Conservation (phyloP, 202 grass and related monocot genomes). For the Sporobolus alterniflorus region DNA sequence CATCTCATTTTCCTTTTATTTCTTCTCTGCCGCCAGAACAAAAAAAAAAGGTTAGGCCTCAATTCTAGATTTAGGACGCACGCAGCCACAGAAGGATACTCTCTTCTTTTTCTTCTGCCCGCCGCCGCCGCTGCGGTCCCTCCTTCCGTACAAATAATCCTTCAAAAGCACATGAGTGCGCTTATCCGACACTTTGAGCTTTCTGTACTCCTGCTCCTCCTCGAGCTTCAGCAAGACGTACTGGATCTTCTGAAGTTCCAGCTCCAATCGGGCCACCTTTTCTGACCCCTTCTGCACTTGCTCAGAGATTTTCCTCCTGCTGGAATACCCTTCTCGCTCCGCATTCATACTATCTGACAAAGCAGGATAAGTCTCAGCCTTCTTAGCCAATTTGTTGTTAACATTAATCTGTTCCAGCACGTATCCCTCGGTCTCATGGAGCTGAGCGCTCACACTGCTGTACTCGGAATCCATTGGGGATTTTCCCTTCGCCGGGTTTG, state of each 20-base stretch:
- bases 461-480: slow-evolving; percentile 61
- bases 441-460: slow-evolving; percentile 61
- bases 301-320: slow-evolving; percentile 69
- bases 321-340: slow-evolving; percentile 58
- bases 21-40: slow-evolving; percentile 19
- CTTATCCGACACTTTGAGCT: slow-evolving; percentile 58
- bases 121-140: slow-evolving; percentile 27
- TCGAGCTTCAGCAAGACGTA: slow-evolving; percentile 89
- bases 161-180: slow-evolving; percentile 73
- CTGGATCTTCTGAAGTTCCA: slow-evolving; percentile 93
- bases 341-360: slow-evolving; percentile 37
- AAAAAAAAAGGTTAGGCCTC: slow-evolving; percentile 51
- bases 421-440: slow-evolving; percentile 64
- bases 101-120: slow-evolving; percentile 56
- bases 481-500: slow-evolving; percentile 56
- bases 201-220: slow-evolving; percentile 71
- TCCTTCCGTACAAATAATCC: slow-evolving; percentile 94
- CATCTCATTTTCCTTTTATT: slow-evolving; percentile 23
- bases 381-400: slow-evolving; percentile 72
- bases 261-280: slow-evolving; percentile 78
- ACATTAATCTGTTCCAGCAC: slow-evolving; percentile 69
- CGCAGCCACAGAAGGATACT: slow-evolving; percentile 71
- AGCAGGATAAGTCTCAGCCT: slow-evolving; percentile 60
- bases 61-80: slow-evolving; percentile 48
- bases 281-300: slow-evolving; percentile 78